Percentiles rank a stretch among this genome's conserved stretches.
phyloP scores from a whole-genome alignment of 768 basidiomycete genomes.

The Hygrophoropsis aurantiaca region DNA sequence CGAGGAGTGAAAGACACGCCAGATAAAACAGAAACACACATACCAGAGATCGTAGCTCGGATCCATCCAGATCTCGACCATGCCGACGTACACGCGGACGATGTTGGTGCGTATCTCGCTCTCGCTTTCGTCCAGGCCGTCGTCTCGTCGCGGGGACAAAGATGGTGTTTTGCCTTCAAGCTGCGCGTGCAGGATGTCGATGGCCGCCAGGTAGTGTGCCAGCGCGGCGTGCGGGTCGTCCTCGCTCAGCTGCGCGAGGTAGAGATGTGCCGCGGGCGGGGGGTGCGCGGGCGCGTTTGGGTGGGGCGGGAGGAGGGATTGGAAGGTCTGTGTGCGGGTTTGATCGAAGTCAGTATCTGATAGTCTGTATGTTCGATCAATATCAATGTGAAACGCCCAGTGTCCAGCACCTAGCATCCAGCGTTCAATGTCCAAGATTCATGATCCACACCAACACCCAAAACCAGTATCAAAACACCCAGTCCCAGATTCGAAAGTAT shows the following conservation, averaged over 20 bases:
- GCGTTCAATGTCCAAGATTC: too few species aligned
- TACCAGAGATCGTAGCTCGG: slow-evolving; percentile 85
- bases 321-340: slow-evolving; percentile 56
- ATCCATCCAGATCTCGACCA: slow-evolving; percentile 98
- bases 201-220: slow-evolving; percentile 76
- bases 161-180: slow-evolving; percentile 72
- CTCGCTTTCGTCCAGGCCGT: slow-evolving; percentile 46
- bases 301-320: slow-evolving; percentile 57
- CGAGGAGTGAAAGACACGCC: too few species aligned
- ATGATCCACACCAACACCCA: too few species aligned
- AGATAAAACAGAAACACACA: slow-evolving; percentile 17
- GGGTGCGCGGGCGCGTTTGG: slow-evolving; percentile 58
- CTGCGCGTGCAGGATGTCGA: slow-evolving; percentile 64
- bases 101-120: slow-evolving; percentile 64
- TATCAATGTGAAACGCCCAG: too few species aligned
- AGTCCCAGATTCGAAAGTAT: not conserved
- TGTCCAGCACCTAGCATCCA: too few species aligned
- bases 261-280: slow-evolving; percentile 78
- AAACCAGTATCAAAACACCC: too few species aligned
- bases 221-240: slow-evolving; percentile 74
- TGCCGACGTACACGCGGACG: slow-evolving; percentile 78
- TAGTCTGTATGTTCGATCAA: too few species aligned
- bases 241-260: slow-evolving; percentile 84
- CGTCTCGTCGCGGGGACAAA: slow-evolving; percentile 32
- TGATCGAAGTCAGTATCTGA: too few species aligned